A percentile compares a stretch with the other conserved stretches of the same genome.
These are phyloP conservation scores for Bondarzewia mesenterica DNA, from an alignment of 1,284 basidiomycete species.

Conservation along the genomic window DNA sequence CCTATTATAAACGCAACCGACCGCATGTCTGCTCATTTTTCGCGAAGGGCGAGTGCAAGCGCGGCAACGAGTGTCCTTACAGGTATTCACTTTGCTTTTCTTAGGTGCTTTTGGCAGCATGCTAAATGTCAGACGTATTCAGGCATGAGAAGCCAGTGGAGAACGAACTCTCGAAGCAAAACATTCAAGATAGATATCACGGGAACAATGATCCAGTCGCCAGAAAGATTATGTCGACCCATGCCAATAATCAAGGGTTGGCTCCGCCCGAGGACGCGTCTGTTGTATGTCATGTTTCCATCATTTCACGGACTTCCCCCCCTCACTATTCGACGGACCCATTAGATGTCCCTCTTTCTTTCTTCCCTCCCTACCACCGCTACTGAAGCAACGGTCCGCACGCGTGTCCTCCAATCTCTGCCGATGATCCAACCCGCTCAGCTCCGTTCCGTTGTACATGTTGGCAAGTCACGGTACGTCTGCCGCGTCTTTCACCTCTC, in stretches of 20 bases:
- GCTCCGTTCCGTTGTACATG: conserved; percentile 81
- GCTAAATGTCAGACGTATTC: background rate
- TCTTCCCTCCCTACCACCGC: conserved; percentile 72
- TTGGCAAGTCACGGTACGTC: conserved; percentile 69
- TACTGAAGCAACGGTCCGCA: conserved; percentile 74
- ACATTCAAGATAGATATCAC: conserved; percentile 88
- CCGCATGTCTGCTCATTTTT: conserved; percentile 96
- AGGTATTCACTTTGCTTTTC: conserved; percentile 31
- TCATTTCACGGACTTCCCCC: background rate
- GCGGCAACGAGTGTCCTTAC: conserved; percentile 91
- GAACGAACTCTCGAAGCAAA: conserved; percentile 83
- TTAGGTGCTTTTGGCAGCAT: background rate
- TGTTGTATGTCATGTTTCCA: conserved; percentile 52
- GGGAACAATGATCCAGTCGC: conserved; percentile 89
- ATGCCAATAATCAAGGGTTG: conserved; percentile 75
- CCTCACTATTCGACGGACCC: too few species aligned
- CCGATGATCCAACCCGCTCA: conserved; percentile 60
- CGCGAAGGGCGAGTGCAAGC: conserved; percentile 89
- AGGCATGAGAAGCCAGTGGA: conserved; percentile 87
- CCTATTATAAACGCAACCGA: conserved; percentile 94
- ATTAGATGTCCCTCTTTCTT: conserved; percentile 93
- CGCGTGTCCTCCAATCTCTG: conserved; percentile 64
- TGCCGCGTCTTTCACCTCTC: conserved; percentile 7
- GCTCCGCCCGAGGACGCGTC: conserved; percentile 83
- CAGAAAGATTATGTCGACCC: conserved; percentile 69